Base-by-base conservation (phyloP, 768 basidiomycete species). In the Cystobasidium onofrii region DNA sequence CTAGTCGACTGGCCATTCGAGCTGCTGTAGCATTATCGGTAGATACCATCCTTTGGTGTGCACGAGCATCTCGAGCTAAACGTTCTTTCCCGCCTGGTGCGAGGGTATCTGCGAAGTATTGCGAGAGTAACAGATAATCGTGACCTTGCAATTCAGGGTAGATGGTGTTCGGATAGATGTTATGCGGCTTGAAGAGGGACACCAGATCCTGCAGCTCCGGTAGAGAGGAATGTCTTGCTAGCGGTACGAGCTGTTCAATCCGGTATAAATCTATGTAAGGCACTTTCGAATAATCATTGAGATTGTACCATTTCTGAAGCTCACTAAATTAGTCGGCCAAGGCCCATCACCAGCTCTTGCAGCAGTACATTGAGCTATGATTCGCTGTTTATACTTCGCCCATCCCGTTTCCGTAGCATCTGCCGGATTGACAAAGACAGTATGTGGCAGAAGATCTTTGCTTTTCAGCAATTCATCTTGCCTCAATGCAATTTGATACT, bases 351-450 rank as follows among this genome's bases (percentile, higher is more conserved):
- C 23, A 23, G 79, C 76, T 76, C 86, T 75, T 13, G 65, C 55
- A 7, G 10, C 41, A 31, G 46, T 12, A 12, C 29, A 39, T 34
- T 66, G 52, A 17, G 1, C 27, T 13, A 74, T 83, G 61, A 84
- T 87, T 82, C 80, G 82, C 23, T 74, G 75, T 23, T 80, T 76
- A 75, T 87, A 87, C 9, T 82, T 79, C 79, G 87, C 87, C 83
- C 86, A 88, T 23, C 82, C 83, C 1, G 80, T 82, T 3, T 84
- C 83, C 81, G 88, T 87, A 78, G 90, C 89, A 64, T 85, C 86
- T 27, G 90, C 86, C 13, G 92, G 90, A 76, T 94, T 94, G 65
- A 98, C 84, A 73, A 90, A 90, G 0, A 97, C 88, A 36, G 96
- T 87, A 39, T 75, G 69, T 3, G 69, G 69, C 39, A 33, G 57